Percentiles rank a stretch among this genome's conserved stretches.
Evolutionary conservation across 1,139 yeast species (phyloP).

Genomic region (Geotrichum restrictum): DNA sequence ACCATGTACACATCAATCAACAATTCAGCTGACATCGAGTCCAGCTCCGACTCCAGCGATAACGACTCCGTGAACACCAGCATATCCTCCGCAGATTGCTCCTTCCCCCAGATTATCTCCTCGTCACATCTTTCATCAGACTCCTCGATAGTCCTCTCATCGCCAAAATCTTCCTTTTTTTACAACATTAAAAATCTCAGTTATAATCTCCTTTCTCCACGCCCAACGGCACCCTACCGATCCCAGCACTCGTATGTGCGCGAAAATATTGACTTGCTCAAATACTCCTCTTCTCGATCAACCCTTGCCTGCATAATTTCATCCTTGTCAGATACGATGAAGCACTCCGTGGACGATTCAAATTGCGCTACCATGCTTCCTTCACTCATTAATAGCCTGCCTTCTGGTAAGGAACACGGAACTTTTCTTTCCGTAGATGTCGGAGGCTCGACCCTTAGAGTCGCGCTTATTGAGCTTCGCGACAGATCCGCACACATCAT

Average conservation of each 20-base stretch:
- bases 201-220: neutral
- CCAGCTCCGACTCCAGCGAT: neutral
- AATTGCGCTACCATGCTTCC: constrained; percentile 56
- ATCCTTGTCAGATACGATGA: constrained; percentile 21
- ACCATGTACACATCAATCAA: neutral
- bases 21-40: too few species aligned
- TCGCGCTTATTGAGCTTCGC: constrained; percentile 65
- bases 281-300: constrained; percentile 11
- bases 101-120: neutral
- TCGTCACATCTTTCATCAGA: neutral
- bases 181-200: neutral
- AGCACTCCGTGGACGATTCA: constrained; percentile 19
- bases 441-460: constrained; percentile 68
- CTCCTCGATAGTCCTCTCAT: neutral
- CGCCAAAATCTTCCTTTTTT: neutral
- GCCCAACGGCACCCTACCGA: neutral
- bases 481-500: constrained; percentile 52
- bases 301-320: constrained; percentile 25
- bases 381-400: constrained; percentile 65
- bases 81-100: neutral
- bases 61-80: neutral
- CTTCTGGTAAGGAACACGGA: constrained; percentile 75
- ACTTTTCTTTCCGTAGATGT: constrained; percentile 72
- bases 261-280: constrained; percentile 1
- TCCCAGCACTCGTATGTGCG: neutral